Percentiles rank a stretch among this genome's conserved stretches.
phyloP scores from a whole-genome alignment of 192 early-diverging fungal genomes.

The Coemansia sp. region DNA sequence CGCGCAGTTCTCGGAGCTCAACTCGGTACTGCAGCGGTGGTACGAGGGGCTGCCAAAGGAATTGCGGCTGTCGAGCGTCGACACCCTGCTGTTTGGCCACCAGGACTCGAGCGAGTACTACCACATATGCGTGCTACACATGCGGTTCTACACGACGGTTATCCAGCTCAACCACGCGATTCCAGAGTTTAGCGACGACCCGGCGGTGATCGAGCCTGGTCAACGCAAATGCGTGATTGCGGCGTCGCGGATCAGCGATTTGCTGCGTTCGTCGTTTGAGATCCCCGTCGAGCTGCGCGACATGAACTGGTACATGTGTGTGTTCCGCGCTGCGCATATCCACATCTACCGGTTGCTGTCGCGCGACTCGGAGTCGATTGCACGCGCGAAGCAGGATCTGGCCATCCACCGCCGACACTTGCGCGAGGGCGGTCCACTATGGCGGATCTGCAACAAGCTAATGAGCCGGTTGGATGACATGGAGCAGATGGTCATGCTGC shows the following conservation, averaged over 20 bases:
- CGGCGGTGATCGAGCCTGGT: constrained; percentile 40
- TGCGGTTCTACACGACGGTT: constrained; percentile 49
- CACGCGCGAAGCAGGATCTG: constrained; percentile 53
- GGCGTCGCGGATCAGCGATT: constrained; percentile 51
- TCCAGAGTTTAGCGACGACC: constrained; percentile 54
- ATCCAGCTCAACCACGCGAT: constrained; percentile 58
- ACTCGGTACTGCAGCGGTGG: constrained; percentile 52
- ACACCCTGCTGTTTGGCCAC: constrained; percentile 37
- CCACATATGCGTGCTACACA: constrained; percentile 44
- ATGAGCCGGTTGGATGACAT: constrained; percentile 54
- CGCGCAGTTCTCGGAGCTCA: constrained; percentile 50
- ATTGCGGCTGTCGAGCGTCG: constrained; percentile 46
- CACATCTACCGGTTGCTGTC: constrained; percentile 53
- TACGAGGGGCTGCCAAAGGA: constrained; percentile 57
- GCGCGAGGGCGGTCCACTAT: constrained; percentile 50
- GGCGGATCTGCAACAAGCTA: constrained; percentile 57
- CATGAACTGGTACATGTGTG: constrained; percentile 60
- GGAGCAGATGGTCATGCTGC: constrained; percentile 59
- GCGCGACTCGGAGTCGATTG: constrained; percentile 43
- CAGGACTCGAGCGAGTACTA: constrained; percentile 46
- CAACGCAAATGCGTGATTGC: constrained; percentile 57
- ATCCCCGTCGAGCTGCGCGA: constrained; percentile 47
- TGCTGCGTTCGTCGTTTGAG: constrained; percentile 52
- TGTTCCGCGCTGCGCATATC: constrained; percentile 53
- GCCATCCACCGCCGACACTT: constrained; percentile 52